Evolutionary conservation across 2,329 filamentous ascomycete species (phyloP), one percentile per base, ranked within the genome.

Genomic region (Pseudogymnoascus sp.): DNA sequence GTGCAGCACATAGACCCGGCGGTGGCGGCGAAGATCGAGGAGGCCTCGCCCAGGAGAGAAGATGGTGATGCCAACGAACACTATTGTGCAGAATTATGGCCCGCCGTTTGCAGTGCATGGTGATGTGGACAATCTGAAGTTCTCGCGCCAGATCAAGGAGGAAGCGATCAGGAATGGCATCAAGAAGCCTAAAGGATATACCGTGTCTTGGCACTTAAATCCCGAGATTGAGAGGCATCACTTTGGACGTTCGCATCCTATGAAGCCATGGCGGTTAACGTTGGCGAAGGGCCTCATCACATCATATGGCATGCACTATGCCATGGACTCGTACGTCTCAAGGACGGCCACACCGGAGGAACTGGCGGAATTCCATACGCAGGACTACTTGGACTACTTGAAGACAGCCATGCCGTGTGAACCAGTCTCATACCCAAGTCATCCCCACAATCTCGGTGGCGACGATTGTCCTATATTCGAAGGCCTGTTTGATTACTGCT

Each of bases 261-360:
- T 99, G 95, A 99, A 99, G 76, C 95, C 95, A 65, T 98, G 95
- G 93, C 90, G 95, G 37, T 80, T 99, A 68, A 97, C 93, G 14
- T 83, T 99, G 63, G 96, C 95, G 64, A 98, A 99, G 76, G 92
- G 95, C 71, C 85, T 99, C 57, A 92, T 99, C 68, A 88, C 96
- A 74, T 90, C 92, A 1, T 98, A 98, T 75, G 95, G 95, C 69
- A 91, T 99, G 84, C 92, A 96, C 71, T 90, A 93, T 72, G 92
- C 92, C 67, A 98, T 99, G 95, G 92, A 98, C 77, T 89, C 93
- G 68, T 97, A 96, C 77, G 84, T 92, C 62, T 85, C 93, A 23
- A 86, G 93, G 25, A 84, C 89, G 11, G 95, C 95, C 31, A 93
- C 89, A 2, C 91, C 90, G 70, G 90, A 96, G 69, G 93, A 98